These are phyloP conservation scores for Populus deltoides DNA, from an alignment of 345 rosid species.

Conservation along the genomic window DNA sequence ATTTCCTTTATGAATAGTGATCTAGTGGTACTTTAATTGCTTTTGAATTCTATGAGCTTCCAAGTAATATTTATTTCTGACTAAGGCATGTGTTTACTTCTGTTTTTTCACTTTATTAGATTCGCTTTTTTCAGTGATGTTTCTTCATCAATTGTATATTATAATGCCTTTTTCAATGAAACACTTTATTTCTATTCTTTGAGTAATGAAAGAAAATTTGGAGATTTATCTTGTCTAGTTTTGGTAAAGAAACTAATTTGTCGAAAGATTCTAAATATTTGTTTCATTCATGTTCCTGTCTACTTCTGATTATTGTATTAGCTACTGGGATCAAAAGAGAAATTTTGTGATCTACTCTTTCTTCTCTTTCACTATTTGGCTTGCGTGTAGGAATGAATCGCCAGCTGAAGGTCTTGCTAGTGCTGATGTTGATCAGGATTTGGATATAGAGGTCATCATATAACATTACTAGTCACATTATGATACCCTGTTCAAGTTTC, in stretches of 20 bases:
- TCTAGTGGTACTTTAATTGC: neutral
- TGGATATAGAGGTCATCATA: conserved; percentile 50
- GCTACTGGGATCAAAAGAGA: neutral
- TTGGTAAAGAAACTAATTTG: neutral
- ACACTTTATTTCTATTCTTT: neutral
- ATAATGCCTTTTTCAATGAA: neutral
- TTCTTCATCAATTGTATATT: neutral
- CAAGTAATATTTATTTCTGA: neutral
- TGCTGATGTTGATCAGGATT: conserved; percentile 36
- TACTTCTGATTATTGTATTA: neutral
- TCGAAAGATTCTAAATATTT: neutral
- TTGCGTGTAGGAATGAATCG: conserved; percentile 38
- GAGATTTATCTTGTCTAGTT: neutral
- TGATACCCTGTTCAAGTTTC: neutral
- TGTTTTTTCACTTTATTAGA: neutral
- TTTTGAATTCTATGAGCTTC: neutral
- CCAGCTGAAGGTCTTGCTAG: conserved; percentile 21
- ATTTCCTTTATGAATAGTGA: conserved; percentile 5
- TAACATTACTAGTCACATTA: neutral
- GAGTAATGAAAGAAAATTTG: neutral
- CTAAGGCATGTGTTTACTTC: neutral
- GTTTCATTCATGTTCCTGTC: neutral
- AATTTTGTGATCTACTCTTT: neutral
- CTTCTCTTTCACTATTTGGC: neutral
- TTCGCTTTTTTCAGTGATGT: neutral